Evolutionary conservation across 805 yeast genomes (phyloP).

Genomic region (Brettanomyces custersianus): DNA sequence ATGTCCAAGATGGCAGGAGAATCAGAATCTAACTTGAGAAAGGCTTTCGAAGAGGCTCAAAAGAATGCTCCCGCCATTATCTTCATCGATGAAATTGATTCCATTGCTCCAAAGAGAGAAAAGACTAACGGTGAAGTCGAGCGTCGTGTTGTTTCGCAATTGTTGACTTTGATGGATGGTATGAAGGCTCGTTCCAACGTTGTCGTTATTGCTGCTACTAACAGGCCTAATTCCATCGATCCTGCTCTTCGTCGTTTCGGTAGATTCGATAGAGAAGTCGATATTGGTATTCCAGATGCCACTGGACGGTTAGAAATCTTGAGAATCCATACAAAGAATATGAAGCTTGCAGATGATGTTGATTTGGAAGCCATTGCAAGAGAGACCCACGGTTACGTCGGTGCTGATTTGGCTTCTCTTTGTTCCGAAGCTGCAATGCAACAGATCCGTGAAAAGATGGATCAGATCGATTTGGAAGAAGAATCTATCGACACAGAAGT

Average conservation of each 20-base stretch:
- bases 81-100: constrained; percentile 96
- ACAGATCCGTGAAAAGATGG: constrained; percentile 99
- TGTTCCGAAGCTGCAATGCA: constrained; percentile 99
- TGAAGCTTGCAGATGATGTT: constrained; percentile 93
- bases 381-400: constrained; percentile 99
- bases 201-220: constrained; percentile 97
- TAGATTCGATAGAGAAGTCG: constrained; percentile 80
- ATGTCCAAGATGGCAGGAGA: constrained; percentile 99
- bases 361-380: constrained; percentile 93
- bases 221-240: constrained; percentile 79
- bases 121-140: constrained; percentile 99
- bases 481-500: constrained; percentile 97
- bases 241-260: constrained; percentile 83
- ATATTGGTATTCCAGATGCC: constrained; percentile 93
- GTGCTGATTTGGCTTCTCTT: constrained; percentile 96
- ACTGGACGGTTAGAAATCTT: constrained; percentile 95
- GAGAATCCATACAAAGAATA: constrained; percentile 96
- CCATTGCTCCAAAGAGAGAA: constrained; percentile 99
- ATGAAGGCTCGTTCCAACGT: constrained; percentile 99
- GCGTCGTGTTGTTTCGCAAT: constrained; percentile 97
- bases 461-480: constrained; percentile 88
- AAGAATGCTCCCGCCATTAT: constrained; percentile 97
- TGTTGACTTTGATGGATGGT: constrained; percentile 98
- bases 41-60: constrained; percentile 99
- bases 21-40: constrained; percentile 92